Conservation (phyloP, 2,329 filamentous ascomycete genomes). For the Fusarium austroafricanum region DNA sequence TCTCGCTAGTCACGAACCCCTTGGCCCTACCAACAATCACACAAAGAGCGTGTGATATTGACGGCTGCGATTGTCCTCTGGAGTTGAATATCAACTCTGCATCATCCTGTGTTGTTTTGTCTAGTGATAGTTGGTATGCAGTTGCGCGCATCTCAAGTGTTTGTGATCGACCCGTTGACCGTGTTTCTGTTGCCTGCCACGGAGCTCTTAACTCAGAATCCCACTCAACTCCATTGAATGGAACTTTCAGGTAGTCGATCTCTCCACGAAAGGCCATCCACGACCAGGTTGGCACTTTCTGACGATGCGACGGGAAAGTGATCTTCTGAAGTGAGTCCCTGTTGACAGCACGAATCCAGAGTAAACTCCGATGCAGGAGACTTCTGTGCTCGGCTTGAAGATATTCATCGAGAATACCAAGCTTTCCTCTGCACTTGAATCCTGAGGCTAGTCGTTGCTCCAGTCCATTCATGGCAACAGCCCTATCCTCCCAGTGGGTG, state of each 20-base stretch:
- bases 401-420: conserved; percentile 1
- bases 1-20: background rate
- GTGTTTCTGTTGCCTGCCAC: background rate
- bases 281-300: conserved; percentile 11
- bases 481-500: background rate
- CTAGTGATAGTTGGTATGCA: background rate
- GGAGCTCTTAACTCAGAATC: background rate
- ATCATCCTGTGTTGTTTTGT: background rate
- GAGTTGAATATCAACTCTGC: background rate
- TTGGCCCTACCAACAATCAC: conserved; percentile 9
- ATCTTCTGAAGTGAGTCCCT: background rate
- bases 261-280: conserved; percentile 18
- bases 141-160: background rate
- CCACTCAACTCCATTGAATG: conserved; percentile 8
- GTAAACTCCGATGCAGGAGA: background rate
- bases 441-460: conserved; percentile 1
- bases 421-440: background rate
- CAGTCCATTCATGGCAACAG: conserved; percentile 9
- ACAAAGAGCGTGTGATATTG: background rate
- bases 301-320: background rate
- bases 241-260: conserved; percentile 6
- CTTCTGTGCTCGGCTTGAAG: background rate
- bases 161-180: background rate
- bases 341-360: background rate
- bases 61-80: background rate